Base-by-base conservation (phyloP, 139 green algal genomes). In the Chlamydomonas schloesseri region DNA sequence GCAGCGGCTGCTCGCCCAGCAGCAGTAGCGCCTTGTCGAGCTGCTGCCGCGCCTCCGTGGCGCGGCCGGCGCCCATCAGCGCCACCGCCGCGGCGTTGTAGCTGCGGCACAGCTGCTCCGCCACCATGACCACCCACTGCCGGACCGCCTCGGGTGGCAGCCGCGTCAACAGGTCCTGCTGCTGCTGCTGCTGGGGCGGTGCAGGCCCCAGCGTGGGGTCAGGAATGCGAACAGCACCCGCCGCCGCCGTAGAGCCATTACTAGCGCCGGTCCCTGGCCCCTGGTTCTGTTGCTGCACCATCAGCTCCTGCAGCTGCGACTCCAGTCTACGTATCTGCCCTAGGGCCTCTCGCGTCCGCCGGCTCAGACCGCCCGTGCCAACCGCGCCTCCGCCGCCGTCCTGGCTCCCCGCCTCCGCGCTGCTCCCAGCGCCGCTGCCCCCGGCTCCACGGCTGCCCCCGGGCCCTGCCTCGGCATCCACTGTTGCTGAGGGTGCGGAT, bases 11-110 rank as follows among this genome's bases (percentile, higher is more conserved):
- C 42, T 50, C 42, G 42, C 42, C 42, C 42, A 50, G 42, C 88
- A 91, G 60, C 46, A 83, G 46, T 62, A 79, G 33, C 31, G 88
- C 88, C 55, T 89, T 88, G 26, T 84, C 62, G 37, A 91, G 78
- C 64, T 89, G 71, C 71, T 88, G 53, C 72, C 50, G 26, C 3
- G 83, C 88, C 31, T 47, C 36, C 23, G 53, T 31, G 8, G 36
- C 65, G 60, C 55, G 29, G 5, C 77, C 64, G 29, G 71, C 53
- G 23, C 89, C 88, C 71, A 91, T 47, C 23, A 85, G 31, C 29
- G 58, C 47, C 60, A 89, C 68, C 4, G 69, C 77, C 24, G 42
- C n/a, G n/a, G 53, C 46, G 47, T 89, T 89, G 83, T 91, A 91
- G 28, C 37, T 46, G 31, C 53, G 50, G 31, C 73, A 86, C 53